phyloP scores from a whole-genome alignment of 2,329 filamentous ascomycete genomes.

The Grosmannia penicillata region DNA sequence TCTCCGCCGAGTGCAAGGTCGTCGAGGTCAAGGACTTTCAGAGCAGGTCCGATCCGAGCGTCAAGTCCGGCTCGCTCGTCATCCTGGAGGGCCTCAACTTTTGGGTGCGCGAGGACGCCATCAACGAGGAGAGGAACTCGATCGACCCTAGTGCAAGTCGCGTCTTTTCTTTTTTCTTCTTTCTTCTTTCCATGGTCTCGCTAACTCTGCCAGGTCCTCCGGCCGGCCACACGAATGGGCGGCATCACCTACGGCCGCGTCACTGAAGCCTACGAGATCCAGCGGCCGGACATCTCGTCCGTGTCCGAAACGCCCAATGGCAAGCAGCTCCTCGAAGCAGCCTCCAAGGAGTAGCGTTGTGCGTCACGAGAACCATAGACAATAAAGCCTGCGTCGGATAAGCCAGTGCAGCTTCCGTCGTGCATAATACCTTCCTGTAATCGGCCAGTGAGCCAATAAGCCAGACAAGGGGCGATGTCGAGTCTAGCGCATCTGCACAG shows the following conservation, averaged over 20 bases:
- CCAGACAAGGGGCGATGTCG: no score
- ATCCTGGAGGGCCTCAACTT: constrained; percentile 76
- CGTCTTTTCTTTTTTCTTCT: neutral
- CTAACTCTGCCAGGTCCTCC: constrained; percentile 38
- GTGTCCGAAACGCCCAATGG: constrained; percentile 23
- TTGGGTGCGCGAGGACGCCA: constrained; percentile 78
- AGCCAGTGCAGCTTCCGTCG: no score
- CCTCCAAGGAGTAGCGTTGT: no score
- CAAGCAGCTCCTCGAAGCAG: constrained; percentile 8
- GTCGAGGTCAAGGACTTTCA: constrained; percentile 66
- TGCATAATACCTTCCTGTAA: no score
- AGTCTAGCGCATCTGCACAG: no score
- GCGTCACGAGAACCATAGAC: no score
- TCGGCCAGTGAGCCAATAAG: no score
- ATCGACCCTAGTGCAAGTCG: constrained; percentile 53
- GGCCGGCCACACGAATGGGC: constrained; percentile 64
- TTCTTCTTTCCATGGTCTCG: constrained; percentile 1
- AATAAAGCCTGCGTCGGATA: no score
- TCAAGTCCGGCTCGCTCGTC: constrained; percentile 59
- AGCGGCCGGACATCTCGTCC: constrained; percentile 39
- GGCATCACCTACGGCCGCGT: constrained; percentile 72
- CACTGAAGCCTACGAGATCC: constrained; percentile 57
- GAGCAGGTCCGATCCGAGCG: constrained; percentile 52
- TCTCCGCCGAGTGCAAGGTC: constrained; percentile 69
- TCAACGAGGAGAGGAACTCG: constrained; percentile 61